Conservation (phyloP, 441 rosid species). For the Croton setiger region DNA sequence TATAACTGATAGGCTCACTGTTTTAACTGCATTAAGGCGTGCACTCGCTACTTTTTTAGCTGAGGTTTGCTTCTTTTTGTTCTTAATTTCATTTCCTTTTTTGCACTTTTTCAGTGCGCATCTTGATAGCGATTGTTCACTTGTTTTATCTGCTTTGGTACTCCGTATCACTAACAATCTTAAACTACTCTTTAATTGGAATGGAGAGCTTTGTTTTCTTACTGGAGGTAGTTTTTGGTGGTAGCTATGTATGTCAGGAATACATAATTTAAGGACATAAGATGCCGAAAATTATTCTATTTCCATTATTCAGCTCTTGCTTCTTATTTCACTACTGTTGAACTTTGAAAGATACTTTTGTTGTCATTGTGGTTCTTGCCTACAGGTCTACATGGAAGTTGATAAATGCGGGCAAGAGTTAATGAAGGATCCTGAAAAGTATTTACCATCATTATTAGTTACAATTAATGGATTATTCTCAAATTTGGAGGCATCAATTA, state of each 20-base stretch:
- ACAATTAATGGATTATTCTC: conserved; percentile 50
- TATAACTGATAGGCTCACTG: conserved; percentile 65
- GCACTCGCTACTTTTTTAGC: conserved; percentile 80
- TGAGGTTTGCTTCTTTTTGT: conserved; percentile 46
- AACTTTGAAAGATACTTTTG: too few species aligned
- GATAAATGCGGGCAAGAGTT: conserved; percentile 67
- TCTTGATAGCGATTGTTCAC: neutral
- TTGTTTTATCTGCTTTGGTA: neutral
- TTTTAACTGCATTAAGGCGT: conserved; percentile 53
- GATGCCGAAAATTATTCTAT: too few species aligned
- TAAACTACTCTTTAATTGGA: neutral
- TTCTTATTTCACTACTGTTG: too few species aligned
- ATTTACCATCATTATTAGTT: conserved; percentile 49
- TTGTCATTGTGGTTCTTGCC: conserved; percentile 2
- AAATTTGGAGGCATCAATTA: conserved; percentile 63
- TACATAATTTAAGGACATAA: too few species aligned
- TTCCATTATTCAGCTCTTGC: too few species aligned
- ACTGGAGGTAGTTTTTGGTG: too few species aligned
- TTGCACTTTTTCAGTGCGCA: neutral
- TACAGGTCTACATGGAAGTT: conserved; percentile 72
- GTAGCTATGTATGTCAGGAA: too few species aligned
- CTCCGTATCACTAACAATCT: neutral
- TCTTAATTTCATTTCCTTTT: conserved; percentile 1
- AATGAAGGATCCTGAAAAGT: conserved; percentile 61
- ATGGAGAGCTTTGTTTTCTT: neutral